Evolutionary conservation across 73 alveolate species (phyloP).

Genomic region (Blepharisma japonicum): DNA sequence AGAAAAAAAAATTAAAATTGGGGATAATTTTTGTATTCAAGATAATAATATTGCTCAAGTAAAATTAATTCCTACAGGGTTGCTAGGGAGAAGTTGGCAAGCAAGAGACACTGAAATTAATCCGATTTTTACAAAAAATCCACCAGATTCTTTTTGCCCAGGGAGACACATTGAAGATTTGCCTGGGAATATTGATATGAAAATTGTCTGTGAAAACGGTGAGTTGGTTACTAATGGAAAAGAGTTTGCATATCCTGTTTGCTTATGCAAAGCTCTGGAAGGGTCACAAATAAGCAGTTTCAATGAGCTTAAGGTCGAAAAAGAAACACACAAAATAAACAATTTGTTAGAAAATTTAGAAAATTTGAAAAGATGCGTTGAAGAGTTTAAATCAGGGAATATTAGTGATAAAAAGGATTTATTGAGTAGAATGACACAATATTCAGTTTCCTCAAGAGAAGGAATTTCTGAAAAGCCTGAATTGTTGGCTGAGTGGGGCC

Average conservation of each 20-base stretch:
- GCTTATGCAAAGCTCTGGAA: not conserved
- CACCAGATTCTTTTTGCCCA: conserved; percentile 36
- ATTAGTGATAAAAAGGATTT: no score
- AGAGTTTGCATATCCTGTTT: not conserved
- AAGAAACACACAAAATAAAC: no score
- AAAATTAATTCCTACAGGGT: conserved; percentile 36
- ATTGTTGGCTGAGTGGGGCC: no score
- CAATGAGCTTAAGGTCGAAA: no score
- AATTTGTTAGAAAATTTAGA: no score
- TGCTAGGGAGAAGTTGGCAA: conserved; percentile 45
- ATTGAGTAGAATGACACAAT: no score
- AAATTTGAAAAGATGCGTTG: no score
- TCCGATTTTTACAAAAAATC: conserved; percentile 30
- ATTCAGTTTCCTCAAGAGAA: no score
- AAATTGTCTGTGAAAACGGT: conserved; percentile 36
- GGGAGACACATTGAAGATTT: conserved; percentile 53
- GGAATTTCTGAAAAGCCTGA: no score
- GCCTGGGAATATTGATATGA: conserved; percentile 63
- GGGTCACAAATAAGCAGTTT: no score
- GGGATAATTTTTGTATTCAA: not conserved
- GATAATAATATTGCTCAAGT: conserved; percentile 29
- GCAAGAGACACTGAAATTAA: conserved; percentile 26
- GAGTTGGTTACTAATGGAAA: not conserved
- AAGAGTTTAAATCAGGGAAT: no score
- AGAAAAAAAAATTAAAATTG: conserved; percentile 40